These are phyloP conservation scores for Globisporangium radiosum DNA, from an alignment of 352 stramenopile species.

Conservation along the genomic window DNA sequence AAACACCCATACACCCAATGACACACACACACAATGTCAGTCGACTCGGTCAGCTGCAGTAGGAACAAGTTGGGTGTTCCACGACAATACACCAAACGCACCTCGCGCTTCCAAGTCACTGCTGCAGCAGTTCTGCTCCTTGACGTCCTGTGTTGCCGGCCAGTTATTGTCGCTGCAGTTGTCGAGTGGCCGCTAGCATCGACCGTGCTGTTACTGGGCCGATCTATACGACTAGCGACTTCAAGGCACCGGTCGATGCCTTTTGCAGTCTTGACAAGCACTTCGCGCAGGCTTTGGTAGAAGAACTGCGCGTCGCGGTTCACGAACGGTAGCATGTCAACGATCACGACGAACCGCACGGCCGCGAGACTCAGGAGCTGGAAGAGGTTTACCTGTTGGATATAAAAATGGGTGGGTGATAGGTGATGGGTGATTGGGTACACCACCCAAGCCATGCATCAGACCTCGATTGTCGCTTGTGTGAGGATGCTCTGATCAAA, in stretches of 20 bases:
- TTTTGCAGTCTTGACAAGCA: constrained; percentile 43
- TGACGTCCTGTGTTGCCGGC: too few species aligned
- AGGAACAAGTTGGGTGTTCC: neutral
- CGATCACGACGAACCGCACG: constrained; percentile 41
- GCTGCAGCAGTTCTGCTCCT: too few species aligned
- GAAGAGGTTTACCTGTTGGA: constrained; percentile 41
- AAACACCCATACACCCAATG: neutral
- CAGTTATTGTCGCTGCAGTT: too few species aligned
- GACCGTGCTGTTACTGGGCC: neutral
- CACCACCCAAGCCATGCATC: too few species aligned
- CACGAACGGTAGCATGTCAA: constrained; percentile 50
- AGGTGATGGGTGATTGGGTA: too few species aligned
- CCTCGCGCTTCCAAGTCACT: too few species aligned
- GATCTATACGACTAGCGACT: neutral
- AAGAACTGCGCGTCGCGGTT: constrained; percentile 18
- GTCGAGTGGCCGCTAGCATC: neutral
- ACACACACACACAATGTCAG: neutral
- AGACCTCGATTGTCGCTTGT: constrained; percentile 21
- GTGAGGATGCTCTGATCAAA: constrained; percentile 41
- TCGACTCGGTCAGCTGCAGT: neutral
- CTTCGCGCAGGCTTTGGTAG: constrained; percentile 10
- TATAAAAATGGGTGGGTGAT: too few species aligned
- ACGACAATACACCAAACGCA: too few species aligned
- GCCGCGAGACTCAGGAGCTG: constrained; percentile 46
- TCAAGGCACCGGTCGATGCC: constrained; percentile 35